phyloP scores from a whole-genome alignment of 345 rosid species.

The Gossypioides kirkii region DNA sequence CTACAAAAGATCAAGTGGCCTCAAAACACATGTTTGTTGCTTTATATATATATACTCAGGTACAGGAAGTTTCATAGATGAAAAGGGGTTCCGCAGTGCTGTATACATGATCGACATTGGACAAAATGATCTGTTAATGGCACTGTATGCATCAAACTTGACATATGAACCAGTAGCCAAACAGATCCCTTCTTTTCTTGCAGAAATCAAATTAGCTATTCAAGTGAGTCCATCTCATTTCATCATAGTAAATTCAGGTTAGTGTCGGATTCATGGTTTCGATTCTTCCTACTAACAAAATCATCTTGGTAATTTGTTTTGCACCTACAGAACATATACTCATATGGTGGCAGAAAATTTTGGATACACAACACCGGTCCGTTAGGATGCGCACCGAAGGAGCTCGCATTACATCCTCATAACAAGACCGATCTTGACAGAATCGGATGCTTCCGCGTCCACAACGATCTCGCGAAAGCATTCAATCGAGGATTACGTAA shows the following conservation, averaged over 20 bases:
- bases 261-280: background rate
- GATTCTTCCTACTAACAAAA: background rate
- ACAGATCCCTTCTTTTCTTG: slow-evolving; percentile 45
- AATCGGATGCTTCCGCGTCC: slow-evolving; percentile 49
- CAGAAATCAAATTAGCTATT: slow-evolving; percentile 44
- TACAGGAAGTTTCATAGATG: slow-evolving; percentile 15
- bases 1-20: background rate
- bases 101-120: slow-evolving; percentile 62
- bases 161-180: slow-evolving; percentile 30
- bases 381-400: slow-evolving; percentile 54
- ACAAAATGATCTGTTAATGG: slow-evolving; percentile 52
- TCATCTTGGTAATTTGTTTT: background rate
- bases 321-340: slow-evolving; percentile 32
- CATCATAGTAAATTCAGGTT: background rate
- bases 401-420: slow-evolving; percentile 33
- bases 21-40: background rate
- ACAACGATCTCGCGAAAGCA: slow-evolving; percentile 44
- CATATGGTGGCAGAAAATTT: slow-evolving; percentile 56
- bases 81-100: slow-evolving; percentile 32
- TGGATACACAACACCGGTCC: slow-evolving; percentile 72
- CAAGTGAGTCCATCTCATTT: slow-evolving; percentile 25
- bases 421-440: slow-evolving; percentile 36
- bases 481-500: slow-evolving; percentile 39
- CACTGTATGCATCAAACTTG: slow-evolving; percentile 25
- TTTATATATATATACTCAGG: background rate